Evolutionary conservation across 192 early-diverging fungal genomes (phyloP), one percentile per base, ranked within the genome.

Genomic region (Lobosporangium transversale): DNA sequence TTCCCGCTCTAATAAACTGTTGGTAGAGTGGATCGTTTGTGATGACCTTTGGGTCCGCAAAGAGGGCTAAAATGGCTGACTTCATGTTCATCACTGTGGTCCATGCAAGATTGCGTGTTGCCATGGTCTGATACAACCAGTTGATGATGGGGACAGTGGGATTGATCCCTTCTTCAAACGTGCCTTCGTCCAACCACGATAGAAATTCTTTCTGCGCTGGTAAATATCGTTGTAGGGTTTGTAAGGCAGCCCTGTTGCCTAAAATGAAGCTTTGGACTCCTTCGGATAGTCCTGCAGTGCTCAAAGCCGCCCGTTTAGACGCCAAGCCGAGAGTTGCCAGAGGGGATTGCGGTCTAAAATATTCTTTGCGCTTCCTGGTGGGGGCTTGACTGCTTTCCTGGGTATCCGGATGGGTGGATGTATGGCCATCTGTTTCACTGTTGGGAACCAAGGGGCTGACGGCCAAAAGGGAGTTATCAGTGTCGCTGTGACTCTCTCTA

Each of bases 11-110:
- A 4, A 58, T 45, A 26, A 60, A 47, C 26, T 47, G 18, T 31
- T 48, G 27, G 29, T 32, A 60, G 29, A n/a, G 6, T 8, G 58
- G 30, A 21, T 60, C 43, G n/a, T 29, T 48, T 9, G 43, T 48
- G 58, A 60, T 33, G 7, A 18, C 36, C 10, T n/a, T 18, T 31
- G 42, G 30, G 30, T 60, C 58, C 18, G 43, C 45, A 17, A 51
- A 67, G 20, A 66, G 43, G 8, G 65, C 53, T 26, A 58, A 27
- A 10, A 58, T 35, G 2, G 65, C 54, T 0, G 65, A 21, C 55
- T 67, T 67, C 8, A 21, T 32, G 21, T 11, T 51, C 27, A 42
- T 54, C 10, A 67, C 65, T 2, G 65, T 50, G 17, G 53, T 44
- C 63, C 53, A 58, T 32, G n/a, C 17, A 1, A 57, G 47, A n/a